A percentile compares a stretch with the other conserved stretches of the same genome.
These are phyloP conservation scores for Conticribra guillardii DNA, from an alignment of 108 stramenopile genomes.

Conservation along the genomic window DNA sequence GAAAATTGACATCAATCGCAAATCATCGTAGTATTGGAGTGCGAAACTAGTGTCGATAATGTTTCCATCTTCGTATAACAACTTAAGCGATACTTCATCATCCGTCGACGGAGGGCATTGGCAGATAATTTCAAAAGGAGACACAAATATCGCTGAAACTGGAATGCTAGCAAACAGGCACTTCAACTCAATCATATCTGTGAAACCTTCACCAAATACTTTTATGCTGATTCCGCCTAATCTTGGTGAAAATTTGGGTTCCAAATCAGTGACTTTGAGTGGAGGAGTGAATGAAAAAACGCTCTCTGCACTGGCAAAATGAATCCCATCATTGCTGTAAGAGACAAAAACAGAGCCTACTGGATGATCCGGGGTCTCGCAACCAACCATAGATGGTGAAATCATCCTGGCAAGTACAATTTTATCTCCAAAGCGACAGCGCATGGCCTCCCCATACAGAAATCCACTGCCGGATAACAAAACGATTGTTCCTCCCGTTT, in stretches of 20 bases:
- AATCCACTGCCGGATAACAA: slow-evolving; percentile 21
- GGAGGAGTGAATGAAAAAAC: slow-evolving; percentile 17
- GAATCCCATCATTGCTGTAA: slow-evolving; percentile 36
- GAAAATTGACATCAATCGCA: slow-evolving; percentile 14
- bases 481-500: slow-evolving; percentile 23
- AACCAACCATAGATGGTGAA: slow-evolving; percentile 18
- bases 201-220: slow-evolving; percentile 16
- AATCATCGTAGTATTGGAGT: slow-evolving; percentile 23
- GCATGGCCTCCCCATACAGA: slow-evolving; percentile 10
- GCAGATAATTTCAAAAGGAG: slow-evolving; percentile 24
- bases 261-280: slow-evolving; percentile 1
- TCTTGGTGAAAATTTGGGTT: slow-evolving; percentile 10
- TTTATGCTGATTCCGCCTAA: slow-evolving; percentile 2
- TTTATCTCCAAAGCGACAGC: slow-evolving; percentile 35
- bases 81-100: slow-evolving; percentile 3
- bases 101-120: slow-evolving; percentile 17
- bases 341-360: slow-evolving; percentile 23
- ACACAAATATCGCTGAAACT: slow-evolving; percentile 12
- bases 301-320: slow-evolving; percentile 17
- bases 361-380: slow-evolving; percentile 13
- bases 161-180: slow-evolving; percentile 21
- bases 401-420: slow-evolving; percentile 26
- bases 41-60: slow-evolving; percentile 25
- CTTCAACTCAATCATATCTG: slow-evolving; percentile 10
- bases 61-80: slow-evolving; percentile 14